Evolutionary conservation across 441 rosid species (phyloP).

Genomic region (Breynia disticha): DNA sequence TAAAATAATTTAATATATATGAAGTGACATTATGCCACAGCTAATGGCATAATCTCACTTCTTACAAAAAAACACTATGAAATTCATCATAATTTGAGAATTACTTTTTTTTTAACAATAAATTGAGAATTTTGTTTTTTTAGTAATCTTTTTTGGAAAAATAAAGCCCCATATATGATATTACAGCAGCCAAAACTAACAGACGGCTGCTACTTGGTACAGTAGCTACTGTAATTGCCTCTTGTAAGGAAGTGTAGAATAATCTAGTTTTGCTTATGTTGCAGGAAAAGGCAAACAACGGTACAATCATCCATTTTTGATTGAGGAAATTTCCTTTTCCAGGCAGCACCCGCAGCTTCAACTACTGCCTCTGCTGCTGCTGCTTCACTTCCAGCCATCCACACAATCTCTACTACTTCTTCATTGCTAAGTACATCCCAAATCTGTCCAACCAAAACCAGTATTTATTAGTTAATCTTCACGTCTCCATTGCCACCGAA

Average conservation of each 20-base stretch:
- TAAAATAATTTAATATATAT: too few species aligned
- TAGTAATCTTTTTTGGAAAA: too few species aligned
- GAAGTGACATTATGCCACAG: too few species aligned
- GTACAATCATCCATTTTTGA: slow-evolving; percentile 60
- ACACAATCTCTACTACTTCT: slow-evolving; percentile 44
- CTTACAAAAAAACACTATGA: too few species aligned
- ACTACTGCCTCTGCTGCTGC: slow-evolving; percentile 51
- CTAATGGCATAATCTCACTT: too few species aligned
- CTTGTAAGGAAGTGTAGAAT: too few species aligned
- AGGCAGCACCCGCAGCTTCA: slow-evolving; percentile 49
- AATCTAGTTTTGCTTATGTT: slow-evolving; percentile 14
- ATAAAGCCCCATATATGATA: neutral
- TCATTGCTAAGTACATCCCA: slow-evolving; percentile 77
- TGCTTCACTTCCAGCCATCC: slow-evolving; percentile 31
- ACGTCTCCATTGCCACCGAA: neutral
- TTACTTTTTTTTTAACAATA: too few species aligned
- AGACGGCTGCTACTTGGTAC: neutral
- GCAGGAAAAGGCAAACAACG: slow-evolving; percentile 52
- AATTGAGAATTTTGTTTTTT: too few species aligned
- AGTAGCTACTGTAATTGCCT: too few species aligned
- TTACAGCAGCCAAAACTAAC: too few species aligned
- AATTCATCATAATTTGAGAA: too few species aligned
- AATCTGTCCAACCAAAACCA: slow-evolving; percentile 29
- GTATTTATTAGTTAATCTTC: neutral
- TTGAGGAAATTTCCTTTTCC: slow-evolving; percentile 55